Conservation (phyloP, 176 grass and related monocot genomes). For the Rhynchospora breviuscula region DNA sequence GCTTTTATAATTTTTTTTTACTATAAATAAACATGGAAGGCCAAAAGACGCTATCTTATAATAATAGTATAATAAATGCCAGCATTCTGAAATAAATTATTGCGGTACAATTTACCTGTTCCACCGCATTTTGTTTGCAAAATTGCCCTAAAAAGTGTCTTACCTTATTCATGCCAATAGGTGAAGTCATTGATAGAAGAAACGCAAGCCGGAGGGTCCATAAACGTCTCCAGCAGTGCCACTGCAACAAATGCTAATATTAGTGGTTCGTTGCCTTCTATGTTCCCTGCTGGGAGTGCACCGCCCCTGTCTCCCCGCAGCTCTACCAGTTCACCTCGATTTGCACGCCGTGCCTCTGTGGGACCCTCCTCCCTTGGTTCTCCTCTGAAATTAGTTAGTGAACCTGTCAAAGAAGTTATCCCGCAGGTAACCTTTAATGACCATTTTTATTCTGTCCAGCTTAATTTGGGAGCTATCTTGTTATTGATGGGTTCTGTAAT, state of each 20-base stretch:
- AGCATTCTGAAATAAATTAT: neutral
- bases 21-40: neutral
- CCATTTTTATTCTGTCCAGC: constrained; percentile 3
- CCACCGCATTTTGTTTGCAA: neutral
- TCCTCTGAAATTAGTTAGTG: constrained; percentile 93
- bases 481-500: neutral
- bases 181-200: constrained; percentile 95
- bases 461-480: neutral
- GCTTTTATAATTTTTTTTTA: neutral
- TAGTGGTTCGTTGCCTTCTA: constrained; percentile 68
- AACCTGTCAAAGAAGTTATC: constrained; percentile 89
- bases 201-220: constrained; percentile 49
- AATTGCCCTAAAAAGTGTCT: neutral
- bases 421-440: constrained; percentile 59
- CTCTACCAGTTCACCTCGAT: constrained; percentile 75
- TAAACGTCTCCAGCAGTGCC: constrained; percentile 54
- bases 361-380: constrained; percentile 83
- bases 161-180: constrained; percentile 29
- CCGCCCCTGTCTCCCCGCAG: constrained; percentile 97
- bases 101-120: neutral
- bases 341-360: constrained; percentile 59
- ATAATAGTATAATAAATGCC: neutral
- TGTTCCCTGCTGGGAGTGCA: constrained; percentile 93
- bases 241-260: constrained; percentile 43
- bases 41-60: neutral